A percentile compares a stretch with the other conserved stretches of the same genome.
phyloP scores from a whole-genome alignment of 2,329 filamentous ascomycete genomes.

The Diaporthe citri region DNA sequence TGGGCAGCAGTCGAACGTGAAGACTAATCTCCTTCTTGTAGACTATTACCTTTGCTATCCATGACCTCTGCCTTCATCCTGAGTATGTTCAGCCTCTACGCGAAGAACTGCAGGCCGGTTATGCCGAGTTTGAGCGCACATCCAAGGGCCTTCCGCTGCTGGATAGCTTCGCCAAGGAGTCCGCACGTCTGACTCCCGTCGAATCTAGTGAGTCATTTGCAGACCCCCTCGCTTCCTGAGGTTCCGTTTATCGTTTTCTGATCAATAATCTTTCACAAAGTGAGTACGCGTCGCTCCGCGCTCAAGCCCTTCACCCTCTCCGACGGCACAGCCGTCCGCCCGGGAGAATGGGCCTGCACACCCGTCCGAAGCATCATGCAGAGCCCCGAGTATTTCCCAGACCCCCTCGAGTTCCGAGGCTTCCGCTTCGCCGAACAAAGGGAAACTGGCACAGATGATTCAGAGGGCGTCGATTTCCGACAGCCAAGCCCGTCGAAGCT shows the following conservation, averaged over 20 bases:
- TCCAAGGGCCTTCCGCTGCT: constrained; percentile 40
- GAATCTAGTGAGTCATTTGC: background rate
- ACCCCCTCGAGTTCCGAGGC: background rate
- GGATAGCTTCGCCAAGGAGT: constrained; percentile 48
- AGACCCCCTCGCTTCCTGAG: too few species aligned
- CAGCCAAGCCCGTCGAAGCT: background rate
- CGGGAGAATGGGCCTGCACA: background rate
- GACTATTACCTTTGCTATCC: constrained; percentile 42
- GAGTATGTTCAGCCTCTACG: constrained; percentile 41
- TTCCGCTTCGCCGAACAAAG: background rate
- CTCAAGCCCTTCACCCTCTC: background rate
- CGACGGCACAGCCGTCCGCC: background rate
- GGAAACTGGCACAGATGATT: too few species aligned
- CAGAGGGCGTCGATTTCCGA: too few species aligned
- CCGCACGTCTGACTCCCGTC: constrained; percentile 41
- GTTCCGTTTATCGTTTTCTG: too few species aligned
- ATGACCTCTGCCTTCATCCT: constrained; percentile 42
- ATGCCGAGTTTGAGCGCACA: constrained; percentile 6
- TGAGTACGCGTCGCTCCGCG: background rate
- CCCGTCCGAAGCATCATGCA: too few species aligned
- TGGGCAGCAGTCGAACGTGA: too few species aligned
- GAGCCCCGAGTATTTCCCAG: too few species aligned
- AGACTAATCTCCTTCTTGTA: background rate
- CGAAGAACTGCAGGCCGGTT: background rate
- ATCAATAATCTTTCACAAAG: background rate